phyloP scores from a whole-genome alignment of 202 grass and related monocot species.

The Panicum hallii region DNA sequence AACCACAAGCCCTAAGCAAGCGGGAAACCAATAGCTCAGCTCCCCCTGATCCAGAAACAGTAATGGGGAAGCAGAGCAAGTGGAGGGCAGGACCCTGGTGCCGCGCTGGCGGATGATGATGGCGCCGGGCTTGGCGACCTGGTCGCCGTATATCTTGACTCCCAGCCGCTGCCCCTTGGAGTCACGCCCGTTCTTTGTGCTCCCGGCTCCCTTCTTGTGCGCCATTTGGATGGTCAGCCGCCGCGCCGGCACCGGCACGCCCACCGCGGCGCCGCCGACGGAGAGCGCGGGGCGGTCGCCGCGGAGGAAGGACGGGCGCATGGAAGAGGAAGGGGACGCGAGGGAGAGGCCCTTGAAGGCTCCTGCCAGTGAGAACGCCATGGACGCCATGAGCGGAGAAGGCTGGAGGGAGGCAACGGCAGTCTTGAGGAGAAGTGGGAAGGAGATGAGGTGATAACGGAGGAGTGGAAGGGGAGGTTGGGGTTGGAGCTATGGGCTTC shows the following conservation, averaged over 20 bases:
- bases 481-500: neutral
- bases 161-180: constrained; percentile 84
- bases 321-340: constrained; percentile 22
- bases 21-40: neutral
- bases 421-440: neutral
- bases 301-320: constrained; percentile 48
- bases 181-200: constrained; percentile 95
- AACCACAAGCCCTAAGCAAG: neutral
- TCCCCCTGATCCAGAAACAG: neutral
- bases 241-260: constrained; percentile 42
- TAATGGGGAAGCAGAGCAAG: neutral
- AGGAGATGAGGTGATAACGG: constrained; percentile 30
- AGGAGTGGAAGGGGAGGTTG: constrained; percentile 1
- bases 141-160: constrained; percentile 96
- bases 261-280: constrained; percentile 25
- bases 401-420: constrained; percentile 5
- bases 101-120: constrained; percentile 98
- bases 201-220: constrained; percentile 99
- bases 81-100: constrained; percentile 64
- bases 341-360: constrained; percentile 80
- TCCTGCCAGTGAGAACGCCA: constrained; percentile 57
- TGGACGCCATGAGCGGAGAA: constrained; percentile 39
- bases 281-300: constrained; percentile 42
- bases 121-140: constrained; percentile 88
- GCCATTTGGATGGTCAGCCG: constrained; percentile 85